phyloP scores from a whole-genome alignment of 257 asterid species.

The Solanum peruvianum region DNA sequence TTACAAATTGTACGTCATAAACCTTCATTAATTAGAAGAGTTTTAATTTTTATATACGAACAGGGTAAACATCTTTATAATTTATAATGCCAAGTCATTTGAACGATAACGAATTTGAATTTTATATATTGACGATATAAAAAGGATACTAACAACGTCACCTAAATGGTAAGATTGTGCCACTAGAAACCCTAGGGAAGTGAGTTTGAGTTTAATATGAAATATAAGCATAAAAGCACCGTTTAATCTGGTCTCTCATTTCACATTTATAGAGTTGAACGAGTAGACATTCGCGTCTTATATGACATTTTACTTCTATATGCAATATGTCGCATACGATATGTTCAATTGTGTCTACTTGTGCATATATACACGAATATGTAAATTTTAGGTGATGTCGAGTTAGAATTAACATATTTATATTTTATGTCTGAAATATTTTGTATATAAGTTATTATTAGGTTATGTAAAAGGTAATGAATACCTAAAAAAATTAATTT shows the following conservation, averaged over 20 bases:
- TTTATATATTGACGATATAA: background rate
- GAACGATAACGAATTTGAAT: background rate
- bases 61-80: background rate
- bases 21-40: background rate
- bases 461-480: background rate
- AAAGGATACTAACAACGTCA: accelerated
- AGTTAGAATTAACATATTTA: too few relatives aligned
- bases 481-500: background rate
- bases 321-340: background rate
- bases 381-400: accelerated
- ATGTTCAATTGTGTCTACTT: background rate
- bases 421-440: background rate
- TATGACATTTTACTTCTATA: too few relatives aligned
- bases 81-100: background rate
- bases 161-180: background rate
- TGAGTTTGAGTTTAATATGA: background rate
- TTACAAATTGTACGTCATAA: background rate
- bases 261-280: background rate
- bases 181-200: background rate
- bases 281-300: background rate
- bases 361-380: too few relatives aligned
- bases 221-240: background rate
- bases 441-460: background rate
- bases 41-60: background rate
- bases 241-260: too few relatives aligned